A percentile compares a stretch with the other conserved stretches of the same genome.
Conservation (phyloP, 352 stramenopile genomes). For the Globisporangium splendens region DNA sequence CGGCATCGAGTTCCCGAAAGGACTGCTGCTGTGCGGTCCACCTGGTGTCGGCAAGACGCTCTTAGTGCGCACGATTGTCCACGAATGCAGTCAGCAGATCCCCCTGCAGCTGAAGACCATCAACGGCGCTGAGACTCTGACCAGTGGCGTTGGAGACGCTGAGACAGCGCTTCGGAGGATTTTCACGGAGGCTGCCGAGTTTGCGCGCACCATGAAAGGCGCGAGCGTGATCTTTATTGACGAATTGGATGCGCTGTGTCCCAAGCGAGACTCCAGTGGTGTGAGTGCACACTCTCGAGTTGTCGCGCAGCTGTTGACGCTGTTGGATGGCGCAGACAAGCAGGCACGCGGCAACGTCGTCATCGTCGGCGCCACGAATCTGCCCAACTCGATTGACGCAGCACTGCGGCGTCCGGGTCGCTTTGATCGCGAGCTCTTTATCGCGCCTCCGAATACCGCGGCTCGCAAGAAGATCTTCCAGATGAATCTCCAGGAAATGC, state of each 20-base stretch:
- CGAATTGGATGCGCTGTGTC: constrained; percentile 94
- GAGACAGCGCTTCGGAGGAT: constrained; percentile 58
- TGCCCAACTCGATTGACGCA: constrained; percentile 90
- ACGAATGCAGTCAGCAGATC: constrained; percentile 46
- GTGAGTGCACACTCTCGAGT: constrained; percentile 66
- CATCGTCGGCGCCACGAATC: constrained; percentile 93
- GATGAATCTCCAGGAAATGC: constrained; percentile 45
- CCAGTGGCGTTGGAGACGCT: constrained; percentile 63
- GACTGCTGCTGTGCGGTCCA: constrained; percentile 66
- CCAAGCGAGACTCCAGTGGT: constrained; percentile 76
- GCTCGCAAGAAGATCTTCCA: constrained; percentile 62
- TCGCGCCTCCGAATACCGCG: constrained; percentile 39
- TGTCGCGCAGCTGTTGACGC: constrained; percentile 93
- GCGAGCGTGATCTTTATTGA: constrained; percentile 93
- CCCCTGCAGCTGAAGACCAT: constrained; percentile 62
- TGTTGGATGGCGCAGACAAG: constrained; percentile 91
- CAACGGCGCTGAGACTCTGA: constrained; percentile 82
- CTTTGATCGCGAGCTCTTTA: constrained; percentile 78
- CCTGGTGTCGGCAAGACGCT: constrained; percentile 82
- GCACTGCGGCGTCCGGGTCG: constrained; percentile 71
- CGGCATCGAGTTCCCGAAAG: constrained; percentile 65
- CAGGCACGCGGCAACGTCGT: constrained; percentile 83
- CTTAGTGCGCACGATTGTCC: constrained; percentile 62
- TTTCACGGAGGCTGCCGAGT: constrained; percentile 39
- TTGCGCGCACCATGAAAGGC: constrained; percentile 24